phyloP scores from a whole-genome alignment of 192 early-diverging fungal genomes.

The Kappamyces sp. region DNA sequence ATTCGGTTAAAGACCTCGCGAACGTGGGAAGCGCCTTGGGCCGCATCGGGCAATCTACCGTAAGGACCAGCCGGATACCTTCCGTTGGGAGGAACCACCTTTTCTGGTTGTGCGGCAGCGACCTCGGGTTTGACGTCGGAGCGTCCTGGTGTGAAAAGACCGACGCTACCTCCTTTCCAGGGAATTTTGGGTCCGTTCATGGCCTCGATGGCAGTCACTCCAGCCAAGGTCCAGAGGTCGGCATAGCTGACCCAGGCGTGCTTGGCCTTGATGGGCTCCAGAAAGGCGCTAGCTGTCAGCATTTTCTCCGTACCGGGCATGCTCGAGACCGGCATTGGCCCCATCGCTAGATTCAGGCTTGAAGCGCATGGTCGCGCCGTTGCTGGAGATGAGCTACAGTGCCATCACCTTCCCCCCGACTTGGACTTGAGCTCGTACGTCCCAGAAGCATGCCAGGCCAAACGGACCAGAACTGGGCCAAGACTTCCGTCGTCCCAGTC shows the following conservation, averaged over 20 bases:
- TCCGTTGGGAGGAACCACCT: conserved; percentile 55
- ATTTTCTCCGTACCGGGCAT: conserved; percentile 21
- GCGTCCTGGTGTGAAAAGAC: conserved; percentile 27
- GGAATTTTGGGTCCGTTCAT: conserved; percentile 64
- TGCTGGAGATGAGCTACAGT: not conserved
- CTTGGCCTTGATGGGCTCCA: conserved; percentile 63
- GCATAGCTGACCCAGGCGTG: conserved; percentile 60
- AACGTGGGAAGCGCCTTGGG: conserved; percentile 25
- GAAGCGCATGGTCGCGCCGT: conserved; percentile 65
- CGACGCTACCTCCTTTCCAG: conserved; percentile 50
- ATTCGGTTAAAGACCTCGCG: conserved; percentile 44
- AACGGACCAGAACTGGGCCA: conserved; percentile 57
- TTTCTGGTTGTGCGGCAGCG: conserved; percentile 20
- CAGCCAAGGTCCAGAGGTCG: conserved; percentile 72
- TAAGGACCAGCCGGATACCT: conserved; percentile 61
- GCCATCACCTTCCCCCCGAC: conserved; percentile 41
- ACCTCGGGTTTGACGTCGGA: conserved; percentile 46
- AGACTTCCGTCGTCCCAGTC: conserved; percentile 58
- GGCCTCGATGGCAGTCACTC: conserved; percentile 58
- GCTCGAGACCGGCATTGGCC: conserved; percentile 59
- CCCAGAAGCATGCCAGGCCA: conserved; percentile 64
- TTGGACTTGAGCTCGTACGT: conserved; percentile 54
- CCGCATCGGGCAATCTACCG: conserved; percentile 22
- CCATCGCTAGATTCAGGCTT: conserved; percentile 55
- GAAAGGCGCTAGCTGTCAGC: conserved; percentile 20